Base-by-base conservation (phyloP, 2,329 filamentous ascomycete genomes). In the Verticillium dahliae region DNA sequence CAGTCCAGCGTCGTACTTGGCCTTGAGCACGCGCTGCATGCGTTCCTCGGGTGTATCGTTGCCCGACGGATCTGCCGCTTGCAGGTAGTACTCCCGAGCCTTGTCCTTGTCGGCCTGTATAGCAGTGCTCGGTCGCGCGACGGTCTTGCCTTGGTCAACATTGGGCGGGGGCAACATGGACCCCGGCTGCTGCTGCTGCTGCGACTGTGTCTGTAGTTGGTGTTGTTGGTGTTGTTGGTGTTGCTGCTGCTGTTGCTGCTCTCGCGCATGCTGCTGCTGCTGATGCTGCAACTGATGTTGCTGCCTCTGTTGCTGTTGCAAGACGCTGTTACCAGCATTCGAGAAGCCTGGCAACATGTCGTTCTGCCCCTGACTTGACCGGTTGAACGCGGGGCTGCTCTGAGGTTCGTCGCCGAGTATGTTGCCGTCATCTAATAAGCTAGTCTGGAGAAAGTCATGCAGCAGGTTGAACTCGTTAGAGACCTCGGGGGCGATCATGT, bases 381-480 rank as follows among this genome's bases (percentile, higher is more conserved):
- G 75, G 60, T 59, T 66, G 62, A 79, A 76, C 54, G 75, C 71
- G 62, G 76, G 72, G 67, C 72, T 78, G 65, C 85, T 81, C 61
- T 85, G 81, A 66, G 82, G 80, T 66, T 92, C 90, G 64, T 91
- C 87, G 39, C 87, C 84, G 61, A 89, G 86, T 62, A 89, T 82
- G 59, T 86, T 86, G 64, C 85, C 86, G 73, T 96, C 93, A 76
- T 98, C 93, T 66, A 97, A 84, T 61, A 97, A 80, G 72, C 91
- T 96, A 67, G 88, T 96, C 75, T 93, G 95, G 64, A 99, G 84
- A 73, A 98, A 98, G 75, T 99, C 94, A 80, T 96, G 96, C 71
- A 99, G 86, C 59, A 98, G 80, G 73, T 97, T 97, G 75, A 97
- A 97, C 80, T 99, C 95, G 77, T 95, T 95, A 64, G 90, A 93